These are phyloP conservation scores for Thozetella sp. DNA, from an alignment of 495 filamentous ascomycete species.

Conservation along the genomic window DNA sequence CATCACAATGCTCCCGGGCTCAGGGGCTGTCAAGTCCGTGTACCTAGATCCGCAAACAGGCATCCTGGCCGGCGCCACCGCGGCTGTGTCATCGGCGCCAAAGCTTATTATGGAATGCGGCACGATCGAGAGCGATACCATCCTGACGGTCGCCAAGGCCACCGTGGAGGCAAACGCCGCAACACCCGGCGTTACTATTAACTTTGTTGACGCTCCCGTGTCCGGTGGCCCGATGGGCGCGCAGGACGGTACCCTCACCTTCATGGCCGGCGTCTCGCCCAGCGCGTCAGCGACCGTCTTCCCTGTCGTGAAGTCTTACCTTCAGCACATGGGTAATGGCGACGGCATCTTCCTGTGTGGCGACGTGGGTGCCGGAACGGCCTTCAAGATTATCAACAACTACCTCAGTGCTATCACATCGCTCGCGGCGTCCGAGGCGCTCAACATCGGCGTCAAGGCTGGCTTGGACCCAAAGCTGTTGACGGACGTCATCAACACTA, in stretches of 20 bases:
- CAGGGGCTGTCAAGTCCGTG: constrained; percentile 33
- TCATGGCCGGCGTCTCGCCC: constrained; percentile 32
- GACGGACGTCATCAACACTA: constrained; percentile 34
- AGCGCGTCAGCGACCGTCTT: constrained; percentile 8
- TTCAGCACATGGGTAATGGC: constrained; percentile 26
- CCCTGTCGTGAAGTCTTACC: constrained; percentile 13
- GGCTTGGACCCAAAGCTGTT: constrained; percentile 36
- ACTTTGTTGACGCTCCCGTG: constrained; percentile 35
- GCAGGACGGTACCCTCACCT: constrained; percentile 44
- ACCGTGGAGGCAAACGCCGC: constrained; percentile 19
- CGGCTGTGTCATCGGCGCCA: constrained; percentile 1
- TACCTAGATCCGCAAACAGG: constrained; percentile 39
- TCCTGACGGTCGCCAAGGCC: constrained; percentile 21
- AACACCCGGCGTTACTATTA: constrained; percentile 8
- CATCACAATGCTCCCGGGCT: constrained; percentile 43
- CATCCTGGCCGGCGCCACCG: constrained; percentile 25
- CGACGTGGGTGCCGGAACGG: constrained; percentile 31
- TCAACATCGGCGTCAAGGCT: constrained; percentile 38
- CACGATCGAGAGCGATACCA: constrained; percentile 43
- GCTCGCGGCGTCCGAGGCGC: constrained; percentile 38
- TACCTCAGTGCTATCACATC: constrained; percentile 38
- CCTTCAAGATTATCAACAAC: constrained; percentile 44
- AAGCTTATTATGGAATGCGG: constrained; percentile 45
- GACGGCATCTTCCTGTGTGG: constrained; percentile 33
- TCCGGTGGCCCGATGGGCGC: constrained; percentile 44